phyloP scores from a whole-genome alignment of 2,329 filamentous ascomycete genomes.

The Lizonia empirigonia region DNA sequence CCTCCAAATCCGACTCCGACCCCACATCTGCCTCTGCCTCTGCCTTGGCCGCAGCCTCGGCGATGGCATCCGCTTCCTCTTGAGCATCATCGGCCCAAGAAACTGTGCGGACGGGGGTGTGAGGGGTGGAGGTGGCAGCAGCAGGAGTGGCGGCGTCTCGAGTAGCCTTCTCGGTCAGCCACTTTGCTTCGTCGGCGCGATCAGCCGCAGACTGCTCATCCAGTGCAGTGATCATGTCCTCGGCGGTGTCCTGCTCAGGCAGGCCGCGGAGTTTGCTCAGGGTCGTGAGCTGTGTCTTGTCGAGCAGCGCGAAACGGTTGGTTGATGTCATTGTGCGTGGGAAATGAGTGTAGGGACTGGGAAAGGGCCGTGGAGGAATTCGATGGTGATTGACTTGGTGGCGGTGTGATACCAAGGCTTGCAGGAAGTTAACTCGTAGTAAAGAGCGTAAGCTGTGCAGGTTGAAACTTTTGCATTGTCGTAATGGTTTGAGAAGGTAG shows the following conservation, averaged over 20 bases:
- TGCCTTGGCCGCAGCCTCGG: too few species aligned
- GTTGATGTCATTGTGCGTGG: neutral
- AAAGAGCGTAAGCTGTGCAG: neutral
- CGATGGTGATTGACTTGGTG: neutral
- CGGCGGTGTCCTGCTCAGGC: neutral
- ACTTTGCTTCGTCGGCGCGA: neutral
- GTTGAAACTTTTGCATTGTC: neutral
- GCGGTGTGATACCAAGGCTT: neutral
- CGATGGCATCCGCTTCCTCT: neutral
- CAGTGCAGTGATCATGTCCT: neutral
- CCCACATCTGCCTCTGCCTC: neutral
- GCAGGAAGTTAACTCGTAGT: neutral
- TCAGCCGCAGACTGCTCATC: neutral
- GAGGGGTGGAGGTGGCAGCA: neutral
- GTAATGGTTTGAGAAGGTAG: neutral
- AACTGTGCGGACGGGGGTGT: neutral
- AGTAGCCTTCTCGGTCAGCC: neutral
- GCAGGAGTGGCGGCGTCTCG: neutral
- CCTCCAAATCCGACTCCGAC: too few species aligned
- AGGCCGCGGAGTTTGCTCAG: neutral
- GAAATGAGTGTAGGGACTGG: neutral
- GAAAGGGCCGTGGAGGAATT: neutral
- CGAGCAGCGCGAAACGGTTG: neutral
- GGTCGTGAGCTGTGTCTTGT: neutral
- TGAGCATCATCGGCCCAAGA: neutral